Conservation (phyloP, 2,329 filamentous ascomycete genomes). For the Phialophora chinensis region DNA sequence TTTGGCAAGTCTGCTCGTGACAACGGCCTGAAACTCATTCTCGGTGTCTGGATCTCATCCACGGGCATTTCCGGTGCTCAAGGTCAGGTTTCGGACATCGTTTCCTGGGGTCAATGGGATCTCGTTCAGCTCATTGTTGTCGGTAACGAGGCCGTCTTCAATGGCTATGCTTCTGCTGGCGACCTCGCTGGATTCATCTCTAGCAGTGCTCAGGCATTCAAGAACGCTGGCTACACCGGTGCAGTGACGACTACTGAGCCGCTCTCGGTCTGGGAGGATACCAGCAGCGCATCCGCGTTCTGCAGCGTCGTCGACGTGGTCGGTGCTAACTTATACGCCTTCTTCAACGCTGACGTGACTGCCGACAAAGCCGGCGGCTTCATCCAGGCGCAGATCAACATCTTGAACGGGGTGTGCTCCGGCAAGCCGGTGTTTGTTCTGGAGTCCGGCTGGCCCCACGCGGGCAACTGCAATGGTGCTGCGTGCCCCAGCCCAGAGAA, state of each 20-base stretch:
- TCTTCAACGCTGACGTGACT: constrained; percentile 78
- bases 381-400: constrained; percentile 72
- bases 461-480: constrained; percentile 71
- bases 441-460: constrained; percentile 87
- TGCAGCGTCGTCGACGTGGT: constrained; percentile 79
- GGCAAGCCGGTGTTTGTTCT: constrained; percentile 78
- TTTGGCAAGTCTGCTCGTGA: constrained; percentile 72
- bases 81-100: constrained; percentile 75
- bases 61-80: constrained; percentile 66
- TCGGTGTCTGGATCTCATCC: constrained; percentile 83
- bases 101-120: constrained; percentile 74
- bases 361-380: constrained; percentile 75
- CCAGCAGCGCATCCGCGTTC: constrained; percentile 60
- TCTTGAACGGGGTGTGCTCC: constrained; percentile 73
- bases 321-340: constrained; percentile 88
- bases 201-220: constrained; percentile 68
- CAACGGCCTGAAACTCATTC: constrained; percentile 76
- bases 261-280: constrained; percentile 70
- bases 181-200: constrained; percentile 74
- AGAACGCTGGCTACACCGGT: constrained; percentile 70
- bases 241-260: constrained; percentile 86
- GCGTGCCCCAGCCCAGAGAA: constrained; percentile 71
- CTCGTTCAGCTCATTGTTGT: constrained; percentile 80
- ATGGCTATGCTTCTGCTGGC: constrained; percentile 67
- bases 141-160: constrained; percentile 89